These are phyloP conservation scores for Rubroshorea leprosula DNA, from an alignment of 345 rosid genomes.

Conservation along the genomic window DNA sequence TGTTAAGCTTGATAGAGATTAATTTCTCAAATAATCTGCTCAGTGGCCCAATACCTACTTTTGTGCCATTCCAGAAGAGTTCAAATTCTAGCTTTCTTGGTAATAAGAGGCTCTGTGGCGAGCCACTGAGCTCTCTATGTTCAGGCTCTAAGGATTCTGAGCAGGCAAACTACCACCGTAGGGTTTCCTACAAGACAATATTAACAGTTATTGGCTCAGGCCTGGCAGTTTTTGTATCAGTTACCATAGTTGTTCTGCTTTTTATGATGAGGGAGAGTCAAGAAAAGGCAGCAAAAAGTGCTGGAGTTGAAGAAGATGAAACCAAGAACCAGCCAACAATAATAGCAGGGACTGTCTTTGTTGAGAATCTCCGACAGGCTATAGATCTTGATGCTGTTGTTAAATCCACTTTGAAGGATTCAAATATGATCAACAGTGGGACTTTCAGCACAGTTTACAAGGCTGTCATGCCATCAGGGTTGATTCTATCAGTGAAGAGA, in stretches of 20 bases:
- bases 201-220: constrained; percentile 90
- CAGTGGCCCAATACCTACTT: constrained; percentile 58
- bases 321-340: constrained; percentile 52
- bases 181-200: constrained; percentile 76
- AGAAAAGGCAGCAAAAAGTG: constrained; percentile 64
- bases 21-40: constrained; percentile 82
- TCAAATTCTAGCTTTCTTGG: constrained; percentile 68
- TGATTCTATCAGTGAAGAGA: constrained; percentile 68
- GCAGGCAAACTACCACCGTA: constrained; percentile 52
- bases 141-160: constrained; percentile 33
- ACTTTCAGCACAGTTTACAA: constrained; percentile 89
- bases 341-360: constrained; percentile 69
- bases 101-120: constrained; percentile 86
- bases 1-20: constrained; percentile 89
- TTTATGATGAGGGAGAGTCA: constrained; percentile 96
- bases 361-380: constrained; percentile 84
- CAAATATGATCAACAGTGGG: constrained; percentile 72
- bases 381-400: constrained; percentile 84
- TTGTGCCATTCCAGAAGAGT: constrained; percentile 86
- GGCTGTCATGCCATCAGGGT: constrained; percentile 94
- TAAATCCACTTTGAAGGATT: constrained; percentile 74
- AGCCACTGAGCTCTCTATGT: constrained; percentile 63
- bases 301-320: constrained; percentile 40
- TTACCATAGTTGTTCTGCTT: constrained; percentile 75
- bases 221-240: constrained; percentile 75